A percentile compares a stretch with the other conserved stretches of the same genome.
Conservation (phyloP, 768 basidiomycete genomes). For the Terana coerulea region DNA sequence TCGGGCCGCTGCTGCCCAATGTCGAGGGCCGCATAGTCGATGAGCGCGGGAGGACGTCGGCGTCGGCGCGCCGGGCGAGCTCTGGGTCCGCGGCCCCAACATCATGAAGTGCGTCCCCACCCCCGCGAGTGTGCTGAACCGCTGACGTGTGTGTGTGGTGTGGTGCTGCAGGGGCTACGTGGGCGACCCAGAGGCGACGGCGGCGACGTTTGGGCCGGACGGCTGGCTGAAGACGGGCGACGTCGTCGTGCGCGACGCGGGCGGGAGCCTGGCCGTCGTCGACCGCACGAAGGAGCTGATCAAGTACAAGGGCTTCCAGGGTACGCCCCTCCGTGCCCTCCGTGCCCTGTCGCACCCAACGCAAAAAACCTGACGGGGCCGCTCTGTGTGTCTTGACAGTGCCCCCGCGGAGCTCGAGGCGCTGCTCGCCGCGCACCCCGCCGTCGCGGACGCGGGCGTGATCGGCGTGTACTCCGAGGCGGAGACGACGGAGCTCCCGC, state of each 20-base stretch:
- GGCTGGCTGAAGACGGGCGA: conserved; percentile 47
- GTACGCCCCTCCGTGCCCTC: conserved; percentile 8
- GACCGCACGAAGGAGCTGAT: conserved; percentile 30
- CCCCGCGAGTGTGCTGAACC: background rate
- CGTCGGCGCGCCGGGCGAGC: conserved; percentile 63
- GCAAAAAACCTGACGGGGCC: conserved; percentile 3
- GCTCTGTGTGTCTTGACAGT: conserved; percentile 42
- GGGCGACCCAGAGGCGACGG: conserved; percentile 36
- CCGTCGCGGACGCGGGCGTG: conserved; percentile 76
- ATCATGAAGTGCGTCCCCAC: conserved; percentile 57
- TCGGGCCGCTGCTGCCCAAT: conserved; percentile 70
- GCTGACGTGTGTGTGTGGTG: background rate
- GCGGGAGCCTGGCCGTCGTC: conserved; percentile 37
- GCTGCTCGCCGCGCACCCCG: conserved; percentile 66
- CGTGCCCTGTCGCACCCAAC: conserved; percentile 5
- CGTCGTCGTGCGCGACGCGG: conserved; percentile 29
- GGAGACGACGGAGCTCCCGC: conserved; percentile 79
- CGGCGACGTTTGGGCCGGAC: conserved; percentile 31
- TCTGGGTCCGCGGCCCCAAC: conserved; percentile 75
- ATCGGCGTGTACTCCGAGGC: conserved; percentile 65
- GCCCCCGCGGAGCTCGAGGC: conserved; percentile 85
- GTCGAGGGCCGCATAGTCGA: conserved; percentile 70
- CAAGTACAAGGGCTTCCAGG: conserved; percentile 28
- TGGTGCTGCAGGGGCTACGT: conserved; percentile 9
- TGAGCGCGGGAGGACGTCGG: conserved; percentile 52